These are phyloP conservation scores for sorghum (Sorghum bicolor) DNA, from an alignment of 176 grass and related monocot species.

Conservation along the genomic window Sorghum_bicolor_NCBIv3 NC_012875.2:55029501-55030000, in stretches of 20 bases:
- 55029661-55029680: background rate
- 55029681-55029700: background rate
- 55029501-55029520: slow-evolving; percentile 31
- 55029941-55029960: background rate
- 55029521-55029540: slow-evolving; percentile 33
- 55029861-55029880: background rate
- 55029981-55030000: slow-evolving; percentile 19
- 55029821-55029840: slow-evolving; percentile 26
- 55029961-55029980: background rate
- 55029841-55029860: background rate
- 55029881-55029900: background rate
- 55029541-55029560: slow-evolving; percentile 12
- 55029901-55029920: background rate
- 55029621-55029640: background rate
- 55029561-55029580: background rate
- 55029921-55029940: background rate
- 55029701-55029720: background rate
- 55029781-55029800: background rate
- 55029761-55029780: background rate
- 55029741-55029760: background rate
- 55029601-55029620: background rate
- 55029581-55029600: background rate
- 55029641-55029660: slow-evolving; percentile 8
- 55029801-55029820: background rate
- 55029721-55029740: background rate